Base-by-base conservation (phyloP, 2,329 filamentous ascomycete genomes). In the Xylaria sp. region DNA sequence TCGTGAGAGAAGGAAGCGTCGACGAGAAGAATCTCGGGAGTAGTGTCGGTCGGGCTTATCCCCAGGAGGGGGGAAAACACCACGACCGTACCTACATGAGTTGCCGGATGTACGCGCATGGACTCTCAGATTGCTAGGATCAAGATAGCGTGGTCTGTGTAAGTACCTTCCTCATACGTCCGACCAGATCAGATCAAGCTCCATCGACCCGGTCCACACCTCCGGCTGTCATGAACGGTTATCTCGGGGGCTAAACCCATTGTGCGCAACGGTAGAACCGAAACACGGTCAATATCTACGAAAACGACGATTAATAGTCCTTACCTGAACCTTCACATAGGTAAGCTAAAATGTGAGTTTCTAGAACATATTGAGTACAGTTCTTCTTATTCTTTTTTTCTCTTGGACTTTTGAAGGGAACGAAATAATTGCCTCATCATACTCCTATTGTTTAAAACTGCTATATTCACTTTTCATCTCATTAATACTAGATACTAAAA, bases 131-230 rank as follows among this genome's bases (percentile, higher is more conserved):
- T 48, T 48, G 44, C n/a, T 7, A 48, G 23, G 20, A 26, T 13
- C n/a, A 26, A 23, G 46, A 13, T 11, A 49, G 46, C 23, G 46
- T 49, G 28, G n/a, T 26, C 10, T 13, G 17, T 11, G 46, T 23
- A 36, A 17, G n/a, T 17, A 65, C 63, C 63, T 65, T 65, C 63
- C 63, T 28, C 36, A 65, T 65, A 42, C 49, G 56, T 65, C 63
- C 10, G 10, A 46, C n/a, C 7, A 9, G 26, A 17, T 10, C 26
- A 42, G 26, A 28, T 51, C 23, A 38, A 23, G 48, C 2, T 20
- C 54, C 53, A 33, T 42, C 10, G 7, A 20, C 17, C 38, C 15
- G 38, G 40, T 42, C 40, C 40, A 42, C 17, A 42, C n/a, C 13
- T 17, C 6, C 40, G 40, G 40, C 17, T 6, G 17, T 44, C 42